These are phyloP conservation scores for Ustilago sp. DNA, from an alignment of 1,284 basidiomycete species.

Conservation along the genomic window DNA sequence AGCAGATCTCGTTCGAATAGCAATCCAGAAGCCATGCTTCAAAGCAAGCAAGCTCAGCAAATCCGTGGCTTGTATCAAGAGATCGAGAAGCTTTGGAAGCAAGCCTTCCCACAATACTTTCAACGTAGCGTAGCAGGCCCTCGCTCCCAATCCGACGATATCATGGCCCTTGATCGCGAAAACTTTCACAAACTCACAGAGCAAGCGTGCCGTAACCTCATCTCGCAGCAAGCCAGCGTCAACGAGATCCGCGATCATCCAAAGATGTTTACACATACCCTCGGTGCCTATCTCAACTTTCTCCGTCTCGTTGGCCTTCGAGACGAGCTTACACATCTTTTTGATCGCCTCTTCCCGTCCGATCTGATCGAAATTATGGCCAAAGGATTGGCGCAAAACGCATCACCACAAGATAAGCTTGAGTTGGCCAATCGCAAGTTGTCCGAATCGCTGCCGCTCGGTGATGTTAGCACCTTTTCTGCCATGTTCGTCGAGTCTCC, in stretches of 20 bases:
- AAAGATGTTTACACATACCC: conserved; percentile 22
- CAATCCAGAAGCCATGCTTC: not conserved
- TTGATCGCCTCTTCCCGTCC: conserved; percentile 30
- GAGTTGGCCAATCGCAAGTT: conserved; percentile 32
- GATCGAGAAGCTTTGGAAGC: conserved; percentile 42
- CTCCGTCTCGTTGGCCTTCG: not conserved
- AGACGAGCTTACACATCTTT: conserved; percentile 29
- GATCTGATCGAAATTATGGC: conserved; percentile 22
- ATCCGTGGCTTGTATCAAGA: conserved; percentile 21
- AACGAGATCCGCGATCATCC: conserved; percentile 31
- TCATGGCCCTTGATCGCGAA: conserved; percentile 6
- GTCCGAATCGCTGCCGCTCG: conserved; percentile 25
- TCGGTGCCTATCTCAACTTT: conserved; percentile 26
- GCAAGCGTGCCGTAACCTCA: conserved; percentile 35
- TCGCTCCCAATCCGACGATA: conserved; percentile 4
- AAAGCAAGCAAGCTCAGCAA: conserved; percentile 17
- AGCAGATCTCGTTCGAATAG: not conserved
- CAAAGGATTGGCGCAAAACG: conserved; percentile 15
- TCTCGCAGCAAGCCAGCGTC: conserved; percentile 43
- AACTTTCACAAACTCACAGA: conserved; percentile 23
- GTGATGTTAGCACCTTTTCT: conserved; percentile 24
- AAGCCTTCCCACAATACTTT: conserved; percentile 38
- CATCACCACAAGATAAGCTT: conserved; percentile 43
- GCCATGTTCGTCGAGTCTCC: not conserved
- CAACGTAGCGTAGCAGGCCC: not conserved